Evolutionary conservation across 768 basidiomycete genomes (phyloP).

Genomic region (Pisolithus albus): DNA sequence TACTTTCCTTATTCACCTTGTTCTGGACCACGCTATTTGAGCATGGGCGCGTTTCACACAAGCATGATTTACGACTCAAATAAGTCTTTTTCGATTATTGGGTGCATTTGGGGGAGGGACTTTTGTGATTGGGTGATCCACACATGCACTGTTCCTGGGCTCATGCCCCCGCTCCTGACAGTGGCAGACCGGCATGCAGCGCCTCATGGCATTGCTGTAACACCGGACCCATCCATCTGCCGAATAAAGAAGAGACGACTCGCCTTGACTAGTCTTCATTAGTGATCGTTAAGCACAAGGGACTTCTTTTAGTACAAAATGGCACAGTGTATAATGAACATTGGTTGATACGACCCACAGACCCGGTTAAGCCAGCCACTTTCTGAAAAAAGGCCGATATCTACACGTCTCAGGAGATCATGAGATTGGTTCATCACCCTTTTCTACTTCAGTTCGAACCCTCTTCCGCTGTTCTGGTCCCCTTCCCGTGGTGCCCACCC

Average conservation of each 20-base stretch:
- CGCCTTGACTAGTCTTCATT: slow-evolving; percentile 14
- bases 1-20: slow-evolving; percentile 31
- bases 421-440: slow-evolving; percentile 19
- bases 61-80: slow-evolving; percentile 8
- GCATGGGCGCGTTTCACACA: neutral
- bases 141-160: slow-evolving; percentile 22
- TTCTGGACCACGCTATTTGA: slow-evolving; percentile 25
- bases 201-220: slow-evolving; percentile 23
- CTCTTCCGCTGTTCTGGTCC: slow-evolving; percentile 30
- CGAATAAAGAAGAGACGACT: slow-evolving; percentile 14
- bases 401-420: slow-evolving; percentile 15
- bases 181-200: slow-evolving; percentile 17
- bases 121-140: slow-evolving; percentile 21
- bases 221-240: slow-evolving; percentile 26
- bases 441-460: slow-evolving; percentile 21
- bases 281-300: slow-evolving; percentile 3
- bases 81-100: slow-evolving; percentile 9
- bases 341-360: too few relatives aligned
- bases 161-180: slow-evolving; percentile 14
- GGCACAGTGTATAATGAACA: too few relatives aligned
- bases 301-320: neutral
- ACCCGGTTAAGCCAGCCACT: neutral
- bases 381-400: slow-evolving; percentile 4
- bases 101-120: slow-evolving; percentile 8
- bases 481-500: slow-evolving; percentile 58